Evolutionary conservation across 306 rosid species (phyloP), one percentile per base, ranked within the genome.

Genomic region (Vicia villosa): DNA sequence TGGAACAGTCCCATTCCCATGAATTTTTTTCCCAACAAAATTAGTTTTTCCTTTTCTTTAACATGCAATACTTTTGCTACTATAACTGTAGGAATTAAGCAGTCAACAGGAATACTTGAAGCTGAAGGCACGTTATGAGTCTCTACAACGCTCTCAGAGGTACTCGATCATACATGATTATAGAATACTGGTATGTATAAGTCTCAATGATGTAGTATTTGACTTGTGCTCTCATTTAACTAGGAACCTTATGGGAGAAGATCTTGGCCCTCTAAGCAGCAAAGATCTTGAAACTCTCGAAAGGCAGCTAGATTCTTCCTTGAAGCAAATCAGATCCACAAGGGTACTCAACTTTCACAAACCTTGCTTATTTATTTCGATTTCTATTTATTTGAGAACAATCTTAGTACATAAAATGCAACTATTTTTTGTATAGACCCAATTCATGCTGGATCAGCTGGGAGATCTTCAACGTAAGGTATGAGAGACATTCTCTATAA

Each of bases 71-170:
- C 6, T 28, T 28, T 28, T 28, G 32, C 32, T 28, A 28, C 32
- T 28, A 28, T 28, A 28, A 28, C 10, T 61, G 46, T 67, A 92
- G 96, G 98, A 92, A 72, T 54, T 92, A 85, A 90, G 96, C 79
- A 92, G 96, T 79, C 98, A 92, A 73, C 98, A 92, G 76, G 98
- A 92, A 59, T 92, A 92, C 77, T 79, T 92, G 90, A 92, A 82
- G 91, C 96, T 92, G 52, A 90, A 92, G 80, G 93, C 96, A 73
- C 93, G 91, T 63, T 90, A 82, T 47, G 98, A 92, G 74, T 77
- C 85, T 49, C 86, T 92, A 15, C 89, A 86, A 63, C 79, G 96
- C 66, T 84, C 92, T 43, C 96, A 92, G 69, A 90, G 96, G 96
- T 89, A 72, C 38, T 63, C 0, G n/a, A 41, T 5, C 14, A 10